These are phyloP conservation scores for Populus simonii DNA, from an alignment of 345 rosid species.

Conservation along the genomic window DNA sequence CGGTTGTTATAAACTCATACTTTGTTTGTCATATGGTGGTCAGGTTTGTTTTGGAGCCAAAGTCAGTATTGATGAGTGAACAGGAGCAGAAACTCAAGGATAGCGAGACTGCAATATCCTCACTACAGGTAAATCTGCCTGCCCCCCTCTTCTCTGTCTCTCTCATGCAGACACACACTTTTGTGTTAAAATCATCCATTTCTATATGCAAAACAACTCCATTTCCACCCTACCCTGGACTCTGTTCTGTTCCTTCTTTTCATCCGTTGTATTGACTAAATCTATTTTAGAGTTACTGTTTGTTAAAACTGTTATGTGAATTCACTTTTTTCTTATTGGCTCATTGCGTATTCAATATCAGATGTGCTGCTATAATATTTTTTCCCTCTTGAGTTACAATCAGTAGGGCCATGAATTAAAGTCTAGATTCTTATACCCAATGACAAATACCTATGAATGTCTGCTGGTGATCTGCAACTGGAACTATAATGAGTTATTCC, in stretches of 20 bases:
- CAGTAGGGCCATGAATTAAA: not conserved
- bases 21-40: constrained; percentile 20
- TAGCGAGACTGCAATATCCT: constrained; percentile 70
- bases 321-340: not conserved
- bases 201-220: not conserved
- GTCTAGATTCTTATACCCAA: not conserved
- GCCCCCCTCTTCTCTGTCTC: not conserved
- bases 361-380: not conserved
- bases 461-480: not conserved
- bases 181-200: not conserved
- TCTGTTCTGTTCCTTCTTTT: not conserved
- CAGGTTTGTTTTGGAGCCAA: constrained; percentile 93
- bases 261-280: not conserved
- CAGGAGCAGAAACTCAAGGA: constrained; percentile 87
- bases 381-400: not conserved
- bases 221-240: not conserved
- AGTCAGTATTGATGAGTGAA: constrained; percentile 53
- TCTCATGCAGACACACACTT: not conserved
- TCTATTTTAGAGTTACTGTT: not conserved
- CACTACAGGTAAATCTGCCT: constrained; percentile 53
- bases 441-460: not conserved
- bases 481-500: not conserved
- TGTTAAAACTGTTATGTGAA: not conserved
- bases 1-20: constrained; percentile 20
- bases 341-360: not conserved